Conservation (phyloP, 768 basidiomycete genomes). For the Agrocybe chaxingu region DNA sequence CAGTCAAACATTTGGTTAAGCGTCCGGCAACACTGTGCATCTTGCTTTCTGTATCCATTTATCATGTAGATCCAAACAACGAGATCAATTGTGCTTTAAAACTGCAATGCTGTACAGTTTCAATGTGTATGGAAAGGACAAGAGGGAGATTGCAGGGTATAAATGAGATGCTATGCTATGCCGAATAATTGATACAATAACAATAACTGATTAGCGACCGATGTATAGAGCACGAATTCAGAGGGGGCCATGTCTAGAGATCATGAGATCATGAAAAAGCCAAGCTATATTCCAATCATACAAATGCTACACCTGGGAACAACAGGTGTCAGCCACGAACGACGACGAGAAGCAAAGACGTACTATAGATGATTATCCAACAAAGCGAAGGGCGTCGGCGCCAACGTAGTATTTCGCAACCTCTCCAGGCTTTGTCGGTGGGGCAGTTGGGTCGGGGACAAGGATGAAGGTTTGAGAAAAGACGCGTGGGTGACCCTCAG, state of each 20-base stretch:
- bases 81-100: no score
- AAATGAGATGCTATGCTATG: background rate
- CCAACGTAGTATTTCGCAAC: constrained; percentile 81
- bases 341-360: background rate
- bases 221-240: background rate
- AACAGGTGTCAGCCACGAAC: background rate
- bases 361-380: constrained; percentile 46
- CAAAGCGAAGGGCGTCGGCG: constrained; percentile 78
- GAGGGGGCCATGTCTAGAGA: constrained; percentile 1
- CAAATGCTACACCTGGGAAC: background rate
- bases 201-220: background rate
- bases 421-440: constrained; percentile 64
- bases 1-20: constrained; percentile 87
- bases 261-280: background rate
- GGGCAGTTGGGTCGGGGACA: constrained; percentile 66
- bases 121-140: constrained; percentile 1
- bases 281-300: background rate
- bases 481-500: constrained; percentile 79
- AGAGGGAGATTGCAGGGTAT: background rate
- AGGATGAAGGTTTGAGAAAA: constrained; percentile 89
- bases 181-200: background rate
- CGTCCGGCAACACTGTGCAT: background rate
- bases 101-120: background rate
- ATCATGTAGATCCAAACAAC: background rate
- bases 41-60: constrained; percentile 3